phyloP scores from a whole-genome alignment of 352 stramenopile species.

The Globisporangium uncinulatum region DNA sequence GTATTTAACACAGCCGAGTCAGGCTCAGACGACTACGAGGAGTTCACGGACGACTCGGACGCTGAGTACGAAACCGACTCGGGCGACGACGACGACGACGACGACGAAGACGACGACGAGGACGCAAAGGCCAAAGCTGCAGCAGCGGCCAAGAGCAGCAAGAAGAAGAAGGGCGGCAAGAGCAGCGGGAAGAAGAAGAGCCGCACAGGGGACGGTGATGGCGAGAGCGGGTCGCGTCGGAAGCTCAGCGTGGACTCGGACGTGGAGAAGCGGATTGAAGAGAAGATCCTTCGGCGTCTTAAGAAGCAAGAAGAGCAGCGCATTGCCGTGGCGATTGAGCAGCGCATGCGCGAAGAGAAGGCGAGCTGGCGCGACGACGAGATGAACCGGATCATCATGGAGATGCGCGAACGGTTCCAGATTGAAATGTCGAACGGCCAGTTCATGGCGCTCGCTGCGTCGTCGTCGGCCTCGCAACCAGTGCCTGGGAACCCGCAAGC shows the following conservation, averaged over 20 bases:
- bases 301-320: constrained; percentile 87
- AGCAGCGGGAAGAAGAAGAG: constrained; percentile 40
- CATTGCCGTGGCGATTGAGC: constrained; percentile 78
- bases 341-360: constrained; percentile 77
- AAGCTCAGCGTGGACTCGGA: constrained; percentile 74
- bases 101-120: constrained; percentile 60
- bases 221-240: constrained; percentile 22
- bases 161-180: constrained; percentile 37
- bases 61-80: constrained; percentile 63
- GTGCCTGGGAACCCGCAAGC: constrained; percentile 46
- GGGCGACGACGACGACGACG: constrained; percentile 47
- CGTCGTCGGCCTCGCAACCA: background rate
- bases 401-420: constrained; percentile 84
- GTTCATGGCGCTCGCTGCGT: constrained; percentile 32
- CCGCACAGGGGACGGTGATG: constrained; percentile 34
- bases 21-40: constrained; percentile 57
- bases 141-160: constrained; percentile 21
- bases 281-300: constrained; percentile 80
- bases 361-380: constrained; percentile 85
- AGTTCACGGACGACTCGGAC: constrained; percentile 56
- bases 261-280: constrained; percentile 77
- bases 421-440: constrained; percentile 64
- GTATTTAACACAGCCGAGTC: constrained; percentile 42
- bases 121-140: constrained; percentile 49
- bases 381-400: constrained; percentile 89